These are phyloP conservation scores for Luffa acutangula DNA, from an alignment of 306 rosid species.

Conservation along the genomic window DNA sequence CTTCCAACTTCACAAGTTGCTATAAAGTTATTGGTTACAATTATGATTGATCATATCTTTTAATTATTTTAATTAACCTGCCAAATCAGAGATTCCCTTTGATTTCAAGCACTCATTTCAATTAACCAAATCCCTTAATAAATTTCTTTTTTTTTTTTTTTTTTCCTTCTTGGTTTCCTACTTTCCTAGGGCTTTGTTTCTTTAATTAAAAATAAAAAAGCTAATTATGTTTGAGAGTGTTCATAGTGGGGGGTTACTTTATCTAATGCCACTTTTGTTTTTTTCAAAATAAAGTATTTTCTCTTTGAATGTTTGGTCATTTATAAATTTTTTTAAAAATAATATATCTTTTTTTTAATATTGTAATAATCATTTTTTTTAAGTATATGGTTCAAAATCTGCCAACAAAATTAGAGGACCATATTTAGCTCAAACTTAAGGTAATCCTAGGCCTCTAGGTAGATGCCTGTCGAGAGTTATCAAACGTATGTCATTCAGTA, in stretches of 20 bases:
- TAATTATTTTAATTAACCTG: conserved; percentile 5
- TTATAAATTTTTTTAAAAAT: neutral
- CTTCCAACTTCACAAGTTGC: conserved; percentile 9
- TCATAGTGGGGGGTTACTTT: neutral
- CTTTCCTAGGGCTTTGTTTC: neutral
- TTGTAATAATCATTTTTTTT: too few species aligned
- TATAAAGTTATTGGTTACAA: neutral
- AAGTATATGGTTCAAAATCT: neutral
- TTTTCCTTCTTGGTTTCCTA: neutral
- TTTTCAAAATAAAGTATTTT: neutral
- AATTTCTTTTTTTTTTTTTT: neutral
- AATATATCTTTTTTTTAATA: neutral
- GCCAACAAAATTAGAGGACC: neutral
- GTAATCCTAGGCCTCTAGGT: too few species aligned
- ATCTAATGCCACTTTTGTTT: neutral
- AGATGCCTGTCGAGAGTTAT: too few species aligned
- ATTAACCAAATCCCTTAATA: conserved; percentile 5
- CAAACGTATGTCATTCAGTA: too few species aligned
- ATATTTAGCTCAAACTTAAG: too few species aligned
- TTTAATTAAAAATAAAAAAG: neutral
- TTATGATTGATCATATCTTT: conserved; percentile 4
- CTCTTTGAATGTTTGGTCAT: neutral
- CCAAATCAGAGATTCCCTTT: conserved; percentile 6
- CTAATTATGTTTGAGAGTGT: conserved; percentile 1
- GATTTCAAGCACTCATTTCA: neutral